Conservation (phyloP, 352 stramenopile species). For the Heterotrichella gracilis region DNA sequence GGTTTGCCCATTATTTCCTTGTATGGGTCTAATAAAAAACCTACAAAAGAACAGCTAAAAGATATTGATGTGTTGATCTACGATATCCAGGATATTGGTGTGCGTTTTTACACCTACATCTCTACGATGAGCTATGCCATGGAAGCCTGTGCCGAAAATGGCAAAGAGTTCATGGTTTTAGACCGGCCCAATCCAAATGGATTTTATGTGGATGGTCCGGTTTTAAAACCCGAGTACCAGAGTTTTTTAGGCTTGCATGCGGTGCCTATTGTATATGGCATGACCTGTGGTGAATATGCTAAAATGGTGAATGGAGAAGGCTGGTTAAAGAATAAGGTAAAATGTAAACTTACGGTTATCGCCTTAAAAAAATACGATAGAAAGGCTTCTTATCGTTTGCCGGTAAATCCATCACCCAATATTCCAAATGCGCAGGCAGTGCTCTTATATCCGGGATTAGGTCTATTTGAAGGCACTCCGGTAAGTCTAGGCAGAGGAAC, state of each 20-base stretch:
- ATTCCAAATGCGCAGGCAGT: background rate
- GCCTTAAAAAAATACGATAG: background rate
- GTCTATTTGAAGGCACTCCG: slow-evolving; percentile 5
- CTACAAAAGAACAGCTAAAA: background rate
- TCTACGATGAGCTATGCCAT: background rate
- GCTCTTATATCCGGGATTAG: background rate
- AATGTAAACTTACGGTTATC: background rate
- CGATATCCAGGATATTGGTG: background rate
- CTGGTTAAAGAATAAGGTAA: slow-evolving; percentile 8
- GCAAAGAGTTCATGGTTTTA: background rate
- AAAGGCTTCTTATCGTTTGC: background rate
- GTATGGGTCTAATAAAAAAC: background rate
- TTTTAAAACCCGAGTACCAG: background rate
- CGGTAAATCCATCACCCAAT: background rate
- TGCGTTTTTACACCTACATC: background rate
- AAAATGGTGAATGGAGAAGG: background rate
- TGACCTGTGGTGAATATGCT: background rate
- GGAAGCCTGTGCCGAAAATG: background rate
- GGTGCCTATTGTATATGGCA: background rate
- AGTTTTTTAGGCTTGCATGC: slow-evolving; percentile 1
- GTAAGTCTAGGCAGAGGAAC: background rate
- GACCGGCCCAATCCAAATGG: background rate
- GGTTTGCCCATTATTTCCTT: background rate
- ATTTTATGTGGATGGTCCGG: background rate
- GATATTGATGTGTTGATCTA: background rate